Base-by-base conservation (phyloP, 192 early-diverging fungal species). In the Linnemannia schmuckeri region DNA sequence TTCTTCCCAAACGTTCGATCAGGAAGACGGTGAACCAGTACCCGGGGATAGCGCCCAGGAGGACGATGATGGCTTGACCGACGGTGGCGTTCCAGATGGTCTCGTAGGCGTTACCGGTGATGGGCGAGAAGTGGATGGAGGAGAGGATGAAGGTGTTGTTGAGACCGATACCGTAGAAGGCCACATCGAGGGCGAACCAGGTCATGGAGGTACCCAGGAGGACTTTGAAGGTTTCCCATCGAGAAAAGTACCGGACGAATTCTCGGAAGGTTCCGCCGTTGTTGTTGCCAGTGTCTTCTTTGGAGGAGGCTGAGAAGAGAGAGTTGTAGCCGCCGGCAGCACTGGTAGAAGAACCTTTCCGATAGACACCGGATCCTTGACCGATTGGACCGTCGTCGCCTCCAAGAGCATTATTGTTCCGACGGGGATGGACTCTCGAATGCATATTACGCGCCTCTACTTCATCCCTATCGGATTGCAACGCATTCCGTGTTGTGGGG, bases 1-100 rank as follows among this genome's bases (percentile, higher is more conserved):
- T 85, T 3, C 88, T 78, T 3, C 88, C 98, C 6, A 96, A 68
- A 44, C 87, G 86, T 57, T 99, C 98, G 61, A 99, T 95, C n/a
- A 93, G 90, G 66, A 94, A 94, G 74, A 99, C 97, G 0, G 95
- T 89, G 78, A 98, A 89, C 95, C 95, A 97, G 93, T 98, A 98
- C 44, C 98, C 87, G 17, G 87, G 87, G 42, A 88, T 70, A 0
- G 78, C 72, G 3, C 87, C 87, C 1, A 88, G 61, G 8, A 82
- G 69, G n/a, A 83, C 82, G 15, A 82, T 79, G 37, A 83, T 88
- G 13, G 79, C 72, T 33, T 86, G 71, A 18, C 82, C 82, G 12
- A 88, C 81, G 1, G 81, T 79, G 0, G 81, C 77, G 35, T 82
- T 80, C 87, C 81, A 88, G 38, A 82, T 75, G 38, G 57, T 79